Evolutionary conservation across 164 flowering plant genomes (phyloP).

Genomic region (Dillenia suffruticosa): DNA sequence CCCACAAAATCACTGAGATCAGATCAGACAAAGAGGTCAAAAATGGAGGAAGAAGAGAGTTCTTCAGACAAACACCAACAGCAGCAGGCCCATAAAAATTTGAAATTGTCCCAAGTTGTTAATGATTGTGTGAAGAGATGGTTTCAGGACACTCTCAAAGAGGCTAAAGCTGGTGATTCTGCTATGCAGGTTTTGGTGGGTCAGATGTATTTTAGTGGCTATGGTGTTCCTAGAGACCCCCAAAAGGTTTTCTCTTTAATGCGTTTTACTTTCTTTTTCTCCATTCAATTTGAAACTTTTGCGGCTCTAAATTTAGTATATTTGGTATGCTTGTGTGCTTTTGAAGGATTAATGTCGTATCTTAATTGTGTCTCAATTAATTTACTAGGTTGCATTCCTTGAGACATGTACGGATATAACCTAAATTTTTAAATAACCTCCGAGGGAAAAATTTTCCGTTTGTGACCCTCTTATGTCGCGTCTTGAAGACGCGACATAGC

Average conservation of each 20-base stretch:
- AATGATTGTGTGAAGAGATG: slow-evolving; percentile 72
- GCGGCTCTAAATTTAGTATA: too few relatives aligned
- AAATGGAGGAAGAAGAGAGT: slow-evolving; percentile 15
- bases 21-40: neutral
- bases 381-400: too few relatives aligned
- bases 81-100: slow-evolving; percentile 12
- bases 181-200: slow-evolving; percentile 87
- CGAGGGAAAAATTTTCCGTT: too few relatives aligned
- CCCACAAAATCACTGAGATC: slow-evolving; percentile 8
- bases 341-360: too few relatives aligned
- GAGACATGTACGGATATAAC: too few relatives aligned
- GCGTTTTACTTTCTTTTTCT: too few relatives aligned
- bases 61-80: neutral
- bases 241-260: slow-evolving; percentile 43
- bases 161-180: slow-evolving; percentile 77
- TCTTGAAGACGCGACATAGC: too few relatives aligned
- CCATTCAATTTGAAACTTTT: too few relatives aligned
- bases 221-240: slow-evolving; percentile 67
- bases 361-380: too few relatives aligned
- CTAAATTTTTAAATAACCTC: too few relatives aligned
- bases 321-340: too few relatives aligned
- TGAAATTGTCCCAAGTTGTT: slow-evolving; percentile 64
- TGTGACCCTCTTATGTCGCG: too few relatives aligned
- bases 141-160: slow-evolving; percentile 82
- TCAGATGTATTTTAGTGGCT: slow-evolving; percentile 89